Evolutionary conservation across 2,329 filamentous ascomycete genomes (phyloP).

Genomic region (Fusarium nurragi): DNA sequence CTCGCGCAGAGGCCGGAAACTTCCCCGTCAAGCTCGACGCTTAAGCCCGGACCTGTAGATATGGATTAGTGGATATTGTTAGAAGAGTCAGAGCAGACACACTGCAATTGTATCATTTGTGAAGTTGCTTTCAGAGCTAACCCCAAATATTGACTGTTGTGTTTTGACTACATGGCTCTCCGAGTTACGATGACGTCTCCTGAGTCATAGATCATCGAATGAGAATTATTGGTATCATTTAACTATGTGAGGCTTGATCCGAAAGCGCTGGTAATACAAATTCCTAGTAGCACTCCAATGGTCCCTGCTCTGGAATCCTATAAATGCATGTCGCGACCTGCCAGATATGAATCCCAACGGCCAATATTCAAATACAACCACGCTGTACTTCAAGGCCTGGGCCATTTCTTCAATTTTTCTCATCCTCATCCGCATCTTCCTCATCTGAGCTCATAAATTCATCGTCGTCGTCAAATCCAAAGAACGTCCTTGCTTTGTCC

Average conservation of each 20-base stretch:
- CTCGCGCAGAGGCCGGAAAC: slow-evolving; percentile 68
- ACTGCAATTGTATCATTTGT: slow-evolving; percentile 53
- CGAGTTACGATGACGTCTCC: slow-evolving; percentile 23
- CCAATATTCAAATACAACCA: background rate
- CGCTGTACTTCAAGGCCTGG: background rate
- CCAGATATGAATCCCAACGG: slow-evolving; percentile 1
- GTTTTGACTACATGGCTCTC: slow-evolving; percentile 20
- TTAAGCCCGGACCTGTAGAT: slow-evolving; percentile 51
- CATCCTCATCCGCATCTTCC: slow-evolving; percentile 60
- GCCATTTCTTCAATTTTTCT: slow-evolving; percentile 33
- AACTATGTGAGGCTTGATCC: slow-evolving; percentile 20
- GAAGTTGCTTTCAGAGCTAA: slow-evolving; percentile 44
- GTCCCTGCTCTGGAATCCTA: slow-evolving; percentile 41
- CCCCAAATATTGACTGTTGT: slow-evolving; percentile 38
- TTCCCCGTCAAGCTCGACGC: slow-evolving; percentile 73
- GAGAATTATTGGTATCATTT: slow-evolving; percentile 35
- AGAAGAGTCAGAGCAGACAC: slow-evolving; percentile 47
- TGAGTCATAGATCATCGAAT: slow-evolving; percentile 17
- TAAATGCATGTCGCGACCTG: slow-evolving; percentile 38
- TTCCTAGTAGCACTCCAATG: slow-evolving; percentile 23
- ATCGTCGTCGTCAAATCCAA: slow-evolving; percentile 83
- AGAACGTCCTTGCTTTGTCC: slow-evolving; percentile 63
- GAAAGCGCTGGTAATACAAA: slow-evolving; percentile 31
- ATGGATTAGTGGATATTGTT: slow-evolving; percentile 42
- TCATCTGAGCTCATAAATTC: slow-evolving; percentile 77